Evolutionary conservation across 2,329 filamentous ascomycete genomes (phyloP).

Genomic region (Fusarium sp.): DNA sequence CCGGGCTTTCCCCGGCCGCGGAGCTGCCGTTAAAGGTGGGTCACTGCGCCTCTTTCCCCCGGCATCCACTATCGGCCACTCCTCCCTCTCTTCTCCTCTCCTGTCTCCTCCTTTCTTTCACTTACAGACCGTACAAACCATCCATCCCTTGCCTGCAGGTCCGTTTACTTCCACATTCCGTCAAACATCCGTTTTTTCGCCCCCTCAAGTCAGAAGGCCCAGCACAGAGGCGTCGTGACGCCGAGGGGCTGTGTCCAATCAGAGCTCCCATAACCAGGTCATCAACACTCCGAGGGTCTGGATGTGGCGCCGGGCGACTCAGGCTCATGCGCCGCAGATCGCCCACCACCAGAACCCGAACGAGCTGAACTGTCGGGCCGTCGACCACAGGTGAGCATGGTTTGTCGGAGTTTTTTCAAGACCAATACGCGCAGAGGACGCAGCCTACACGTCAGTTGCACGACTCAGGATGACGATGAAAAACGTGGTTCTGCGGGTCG

Average conservation of each 20-base stretch:
- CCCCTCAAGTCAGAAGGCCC: constrained; percentile 3
- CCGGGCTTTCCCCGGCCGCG: constrained; percentile 21
- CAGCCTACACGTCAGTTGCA: constrained; percentile 27
- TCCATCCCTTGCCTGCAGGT: constrained; percentile 4
- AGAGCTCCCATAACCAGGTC: constrained; percentile 22
- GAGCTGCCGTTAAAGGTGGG: constrained; percentile 34
- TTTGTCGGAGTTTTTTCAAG: constrained; percentile 12
- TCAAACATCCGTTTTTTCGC: constrained; percentile 15
- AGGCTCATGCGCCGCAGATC: constrained; percentile 28
- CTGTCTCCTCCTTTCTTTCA: neutral
- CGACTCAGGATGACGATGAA: constrained; percentile 30
- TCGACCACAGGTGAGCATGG: constrained; percentile 2
- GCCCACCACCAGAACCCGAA: constrained; percentile 21
- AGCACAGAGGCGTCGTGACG: neutral
- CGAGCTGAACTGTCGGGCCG: constrained; percentile 36
- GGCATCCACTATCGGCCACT: constrained; percentile 20
- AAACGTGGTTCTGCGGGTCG: constrained; percentile 13
- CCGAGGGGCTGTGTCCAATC: constrained; percentile 18
- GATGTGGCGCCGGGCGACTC: constrained; percentile 20
- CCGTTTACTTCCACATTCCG: constrained; percentile 20
- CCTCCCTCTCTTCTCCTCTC: constrained; percentile 6
- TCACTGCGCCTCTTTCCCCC: constrained; percentile 25
- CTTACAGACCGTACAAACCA: neutral
- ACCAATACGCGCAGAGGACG: constrained; percentile 5
- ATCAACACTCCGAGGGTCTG: constrained; percentile 4